Base-by-base conservation (phyloP, 2,329 filamentous ascomycete species). In the Fusarium agapanthi region DNA sequence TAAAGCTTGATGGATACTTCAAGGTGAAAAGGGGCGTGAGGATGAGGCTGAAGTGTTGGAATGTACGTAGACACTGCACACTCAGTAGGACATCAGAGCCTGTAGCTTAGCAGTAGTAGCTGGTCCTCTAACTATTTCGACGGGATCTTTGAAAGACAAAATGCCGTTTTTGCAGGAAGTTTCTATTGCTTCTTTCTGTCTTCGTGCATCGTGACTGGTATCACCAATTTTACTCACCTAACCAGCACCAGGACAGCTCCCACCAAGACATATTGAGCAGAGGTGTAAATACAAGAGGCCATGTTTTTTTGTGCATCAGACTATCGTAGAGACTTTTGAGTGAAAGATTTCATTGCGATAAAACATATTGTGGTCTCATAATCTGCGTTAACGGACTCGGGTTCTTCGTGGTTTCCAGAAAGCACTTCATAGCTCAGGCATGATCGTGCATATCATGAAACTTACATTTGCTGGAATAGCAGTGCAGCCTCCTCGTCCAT, bases 371-470 rank as follows among this genome's bases (percentile, higher is more conserved):
- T 24, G 20, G 18, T 26, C 16, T 44, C 41, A 7, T 7, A 1
- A 26, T 12, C n/a, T 13, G 16, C 15, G 0, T 20, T 13, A 1
- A 26, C 5, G 0, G 16, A 20, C 24, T 20, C 8, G 0, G 5
- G 12, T 0, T 20, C 4, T 45, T 20, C 44, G 6, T 47, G 15
- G 0, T 20, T 30, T 11, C 20, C 13, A 28, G 20, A 11, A 5
- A 47, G 26, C 4, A 6, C 26, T 28, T 45, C 18, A 28, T 28
- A 11, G 3, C 15, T 28, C 2, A 45, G 13, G 8, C 18, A 28
- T 15, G 0, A 22, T 22, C 2, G 4, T 45, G 9, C 8, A 28
- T 20, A 11, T 22, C 0, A 45, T 14, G 14, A 45, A 13, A 7
- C 24, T 45, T 6, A 14, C 12, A 26, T 2, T 4, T 9, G 0